Conservation (phyloP, 345 rosid species). For the Gossypium stocksii region DNA sequence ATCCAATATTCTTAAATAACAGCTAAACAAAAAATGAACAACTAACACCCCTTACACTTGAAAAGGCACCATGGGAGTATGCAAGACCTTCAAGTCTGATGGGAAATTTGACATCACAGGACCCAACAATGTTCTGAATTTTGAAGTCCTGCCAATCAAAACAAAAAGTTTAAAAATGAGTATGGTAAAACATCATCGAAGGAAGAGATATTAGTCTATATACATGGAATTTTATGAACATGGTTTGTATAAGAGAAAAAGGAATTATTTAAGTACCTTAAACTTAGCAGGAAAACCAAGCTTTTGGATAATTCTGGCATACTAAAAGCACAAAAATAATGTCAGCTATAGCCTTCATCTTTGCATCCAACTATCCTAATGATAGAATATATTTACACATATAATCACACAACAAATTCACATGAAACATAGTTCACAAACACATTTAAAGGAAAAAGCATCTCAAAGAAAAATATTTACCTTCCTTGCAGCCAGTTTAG, state of each 20-base stretch:
- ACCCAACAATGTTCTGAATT: constrained; percentile 80
- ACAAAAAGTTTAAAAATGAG: background rate
- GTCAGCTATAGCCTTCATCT: background rate
- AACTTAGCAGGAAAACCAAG: constrained; percentile 78
- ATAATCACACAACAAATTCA: too few relatives aligned
- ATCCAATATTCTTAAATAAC: background rate
- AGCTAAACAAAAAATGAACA: background rate
- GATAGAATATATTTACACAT: background rate
- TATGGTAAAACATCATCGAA: background rate
- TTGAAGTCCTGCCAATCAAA: constrained; percentile 57
- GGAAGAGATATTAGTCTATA: background rate
- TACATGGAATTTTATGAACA: background rate
- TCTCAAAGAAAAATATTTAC: constrained; percentile 20
- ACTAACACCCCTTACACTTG: constrained; percentile 48
- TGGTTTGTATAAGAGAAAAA: background rate
- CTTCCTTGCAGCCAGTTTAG: constrained; percentile 75
- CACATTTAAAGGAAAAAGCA: too few relatives aligned
- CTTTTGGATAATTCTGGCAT: constrained; percentile 75
- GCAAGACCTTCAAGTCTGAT: constrained; percentile 83
- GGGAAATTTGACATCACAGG: constrained; percentile 80
- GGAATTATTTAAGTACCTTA: constrained; percentile 39
- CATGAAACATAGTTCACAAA: too few relatives aligned
- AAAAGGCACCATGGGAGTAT: constrained; percentile 75
- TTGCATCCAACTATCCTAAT: background rate
- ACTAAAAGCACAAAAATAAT: constrained; percentile 32